These are phyloP conservation scores for Candida berthetii DNA, from an alignment of 805 yeast genomes.

Conservation along the genomic window DNA sequence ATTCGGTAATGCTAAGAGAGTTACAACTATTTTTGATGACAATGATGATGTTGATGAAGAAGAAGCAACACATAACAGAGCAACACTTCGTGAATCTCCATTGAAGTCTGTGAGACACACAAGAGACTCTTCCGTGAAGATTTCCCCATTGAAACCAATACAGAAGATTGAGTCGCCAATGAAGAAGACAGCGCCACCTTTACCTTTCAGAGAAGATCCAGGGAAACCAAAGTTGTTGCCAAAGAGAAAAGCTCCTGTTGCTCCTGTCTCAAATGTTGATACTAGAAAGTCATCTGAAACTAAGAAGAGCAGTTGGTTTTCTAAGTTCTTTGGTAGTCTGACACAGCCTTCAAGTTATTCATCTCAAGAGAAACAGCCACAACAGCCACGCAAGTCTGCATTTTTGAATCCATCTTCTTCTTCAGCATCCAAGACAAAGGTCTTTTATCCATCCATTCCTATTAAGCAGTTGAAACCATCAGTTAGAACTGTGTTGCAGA, in stretches of 20 bases:
- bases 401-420: background rate
- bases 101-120: no score
- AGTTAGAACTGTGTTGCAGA: conserved; percentile 32
- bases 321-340: conserved; percentile 27
- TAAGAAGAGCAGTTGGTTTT: conserved; percentile 29
- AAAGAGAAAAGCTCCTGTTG: conserved; percentile 16
- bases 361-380: background rate
- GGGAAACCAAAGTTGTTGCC: background rate
- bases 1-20: conserved; percentile 14
- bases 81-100: no score
- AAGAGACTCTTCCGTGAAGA: no score
- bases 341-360: conserved; percentile 7
- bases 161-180: no score
- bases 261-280: conserved; percentile 23
- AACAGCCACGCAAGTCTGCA: background rate
- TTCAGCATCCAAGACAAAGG: conserved; percentile 4
- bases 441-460: conserved; percentile 13
- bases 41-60: background rate
- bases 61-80: background rate
- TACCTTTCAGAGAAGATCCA: background rate
- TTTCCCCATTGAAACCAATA: no score
- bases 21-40: conserved; percentile 20
- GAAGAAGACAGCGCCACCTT: background rate
- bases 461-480: conserved; percentile 15
- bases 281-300: conserved; percentile 25